phyloP scores from a whole-genome alignment of 2,329 filamentous ascomycete species.

The Epichloe scottii region DNA sequence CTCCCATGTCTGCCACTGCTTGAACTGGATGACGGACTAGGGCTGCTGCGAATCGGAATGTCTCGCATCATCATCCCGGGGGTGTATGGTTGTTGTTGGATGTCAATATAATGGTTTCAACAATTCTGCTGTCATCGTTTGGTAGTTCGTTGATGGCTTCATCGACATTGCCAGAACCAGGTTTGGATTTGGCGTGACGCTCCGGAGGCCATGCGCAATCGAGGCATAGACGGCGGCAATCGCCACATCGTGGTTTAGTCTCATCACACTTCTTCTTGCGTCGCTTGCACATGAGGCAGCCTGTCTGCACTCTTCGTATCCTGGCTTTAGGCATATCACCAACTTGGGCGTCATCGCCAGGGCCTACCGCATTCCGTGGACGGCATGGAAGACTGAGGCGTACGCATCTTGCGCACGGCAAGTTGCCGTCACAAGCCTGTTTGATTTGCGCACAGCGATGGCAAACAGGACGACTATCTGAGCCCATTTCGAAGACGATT shows the following conservation, averaged over 20 bases:
- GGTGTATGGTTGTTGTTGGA: neutral
- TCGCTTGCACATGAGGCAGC: constrained; percentile 31
- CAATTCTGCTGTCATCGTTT: neutral
- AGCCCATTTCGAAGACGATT: constrained; percentile 12
- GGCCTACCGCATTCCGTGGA: constrained; percentile 13
- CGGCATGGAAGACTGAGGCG: constrained; percentile 21
- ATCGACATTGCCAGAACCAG: constrained; percentile 3
- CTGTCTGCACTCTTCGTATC: constrained; percentile 23
- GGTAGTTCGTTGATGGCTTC: constrained; percentile 2
- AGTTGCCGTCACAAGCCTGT: constrained; percentile 21
- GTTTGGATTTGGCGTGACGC: constrained; percentile 11
- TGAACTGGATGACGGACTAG: constrained; percentile 11
- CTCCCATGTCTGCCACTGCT: constrained; percentile 7
- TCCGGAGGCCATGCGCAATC: constrained; percentile 20
- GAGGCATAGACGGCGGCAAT: constrained; percentile 23
- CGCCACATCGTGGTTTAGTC: constrained; percentile 27
- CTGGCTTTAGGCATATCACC: constrained; percentile 19
- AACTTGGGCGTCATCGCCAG: constrained; percentile 1
- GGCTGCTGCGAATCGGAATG: constrained; percentile 11
- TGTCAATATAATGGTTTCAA: neutral
- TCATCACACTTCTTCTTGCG: constrained; percentile 38
- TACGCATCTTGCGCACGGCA: constrained; percentile 20
- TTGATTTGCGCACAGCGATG: constrained; percentile 24
- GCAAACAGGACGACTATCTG: constrained; percentile 19
- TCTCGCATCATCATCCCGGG: constrained; percentile 7